Conservation (phyloP, 2,329 filamentous ascomycete genomes). For the Botryosphaeria dothidea region DNA sequence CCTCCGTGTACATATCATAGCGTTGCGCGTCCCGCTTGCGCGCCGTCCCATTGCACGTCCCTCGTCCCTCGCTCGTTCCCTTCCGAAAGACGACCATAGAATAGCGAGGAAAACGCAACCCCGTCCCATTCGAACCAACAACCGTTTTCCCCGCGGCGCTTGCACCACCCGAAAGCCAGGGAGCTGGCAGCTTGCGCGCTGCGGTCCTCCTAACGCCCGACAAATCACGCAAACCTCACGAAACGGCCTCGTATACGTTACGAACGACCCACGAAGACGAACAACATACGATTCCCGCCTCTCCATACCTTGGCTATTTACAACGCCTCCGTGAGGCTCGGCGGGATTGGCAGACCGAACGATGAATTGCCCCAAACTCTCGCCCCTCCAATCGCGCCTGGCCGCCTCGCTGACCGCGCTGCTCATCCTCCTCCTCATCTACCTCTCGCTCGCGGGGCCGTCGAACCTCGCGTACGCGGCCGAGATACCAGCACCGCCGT, state of each 20-base stretch:
- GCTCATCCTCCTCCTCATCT: constrained; percentile 60
- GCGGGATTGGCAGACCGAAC: not conserved
- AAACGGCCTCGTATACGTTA: too few relatives aligned
- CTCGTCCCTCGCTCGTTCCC: not conserved
- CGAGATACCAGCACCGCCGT: constrained; percentile 55
- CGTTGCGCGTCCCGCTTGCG: not conserved
- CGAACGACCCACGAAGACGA: too few relatives aligned
- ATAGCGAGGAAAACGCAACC: not conserved
- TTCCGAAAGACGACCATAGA: not conserved
- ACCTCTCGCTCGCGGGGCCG: constrained; percentile 55
- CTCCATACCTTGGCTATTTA: too few relatives aligned
- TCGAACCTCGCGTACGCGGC: constrained; percentile 57
- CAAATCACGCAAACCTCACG: too few relatives aligned
- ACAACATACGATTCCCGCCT: too few relatives aligned
- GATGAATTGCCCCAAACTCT: constrained; percentile 48
- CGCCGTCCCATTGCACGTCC: not conserved
- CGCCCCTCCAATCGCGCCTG: constrained; percentile 71
- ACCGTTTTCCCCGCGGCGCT: too few relatives aligned
- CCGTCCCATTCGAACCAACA: too few relatives aligned
- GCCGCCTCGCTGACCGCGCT: constrained; percentile 66
- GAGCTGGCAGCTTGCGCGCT: too few relatives aligned
- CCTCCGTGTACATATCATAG: not conserved
- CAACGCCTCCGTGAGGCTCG: not conserved
- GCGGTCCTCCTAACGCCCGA: too few relatives aligned
- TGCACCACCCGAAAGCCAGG: too few relatives aligned